Percentiles rank a stretch among this genome's conserved stretches.
Evolutionary conservation across 768 basidiomycete genomes (phyloP).

Genomic region (Rhizopogon vesiculosus): DNA sequence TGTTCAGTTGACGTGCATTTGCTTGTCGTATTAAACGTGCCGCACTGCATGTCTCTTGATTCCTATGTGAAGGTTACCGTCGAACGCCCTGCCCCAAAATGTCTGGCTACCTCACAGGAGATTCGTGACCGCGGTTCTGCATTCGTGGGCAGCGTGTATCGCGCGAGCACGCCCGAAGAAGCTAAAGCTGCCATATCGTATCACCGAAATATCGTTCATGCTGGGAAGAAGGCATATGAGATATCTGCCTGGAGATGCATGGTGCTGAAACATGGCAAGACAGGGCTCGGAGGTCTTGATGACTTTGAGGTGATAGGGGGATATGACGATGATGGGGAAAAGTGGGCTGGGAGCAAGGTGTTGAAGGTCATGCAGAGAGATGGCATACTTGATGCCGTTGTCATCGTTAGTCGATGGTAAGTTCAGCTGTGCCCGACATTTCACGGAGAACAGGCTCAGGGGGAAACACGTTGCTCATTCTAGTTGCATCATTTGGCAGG

Average conservation of each 20-base stretch:
- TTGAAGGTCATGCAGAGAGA: constrained; percentile 65
- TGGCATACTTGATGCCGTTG: constrained; percentile 71
- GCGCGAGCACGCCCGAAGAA: constrained; percentile 45
- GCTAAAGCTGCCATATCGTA: constrained; percentile 48
- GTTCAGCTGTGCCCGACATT: constrained; percentile 5
- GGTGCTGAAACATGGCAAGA: constrained; percentile 57
- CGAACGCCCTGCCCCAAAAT: constrained; percentile 35
- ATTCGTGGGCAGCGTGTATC: constrained; percentile 63
- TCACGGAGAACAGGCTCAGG: background rate
- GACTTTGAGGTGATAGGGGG: constrained; percentile 68
- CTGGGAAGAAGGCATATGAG: constrained; percentile 58
- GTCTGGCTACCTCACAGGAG: constrained; percentile 61
- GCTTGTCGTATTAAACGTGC: background rate
- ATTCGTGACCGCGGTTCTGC: constrained; percentile 70
- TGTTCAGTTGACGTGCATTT: background rate
- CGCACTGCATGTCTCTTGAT: constrained; percentile 36
- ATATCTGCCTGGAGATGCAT: constrained; percentile 81
- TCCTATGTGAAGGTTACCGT: constrained; percentile 42
- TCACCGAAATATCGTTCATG: constrained; percentile 54
- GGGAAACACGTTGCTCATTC: background rate
- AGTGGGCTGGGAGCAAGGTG: constrained; percentile 60
- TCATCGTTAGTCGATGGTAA: constrained; percentile 77
- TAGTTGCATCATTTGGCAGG: constrained; percentile 33
- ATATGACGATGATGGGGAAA: constrained; percentile 74
- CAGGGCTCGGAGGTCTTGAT: constrained; percentile 65